Evolutionary conservation across 805 yeast species (phyloP).

Genomic region (Grigorovia yakushimaensis): DNA sequence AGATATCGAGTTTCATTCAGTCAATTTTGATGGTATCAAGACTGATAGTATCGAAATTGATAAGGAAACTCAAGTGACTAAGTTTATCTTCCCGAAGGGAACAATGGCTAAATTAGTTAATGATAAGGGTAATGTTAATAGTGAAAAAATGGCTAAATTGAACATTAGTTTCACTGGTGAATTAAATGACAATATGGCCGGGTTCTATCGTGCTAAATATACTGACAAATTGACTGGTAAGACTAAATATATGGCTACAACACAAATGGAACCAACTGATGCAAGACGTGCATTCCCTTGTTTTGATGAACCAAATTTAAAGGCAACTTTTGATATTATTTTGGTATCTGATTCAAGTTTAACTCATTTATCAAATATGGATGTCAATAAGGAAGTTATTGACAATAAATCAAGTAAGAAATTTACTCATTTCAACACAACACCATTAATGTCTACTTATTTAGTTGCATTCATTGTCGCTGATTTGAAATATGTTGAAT

Average conservation of each 20-base stretch:
- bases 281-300: conserved; percentile 84
- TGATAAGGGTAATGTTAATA: conserved; percentile 15
- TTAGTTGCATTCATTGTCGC: conserved; percentile 77
- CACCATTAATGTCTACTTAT: conserved; percentile 80
- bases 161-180: conserved; percentile 48
- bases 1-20: conserved; percentile 54
- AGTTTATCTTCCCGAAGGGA: conserved; percentile 44
- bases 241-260: conserved; percentile 65
- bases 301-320: conserved; percentile 74
- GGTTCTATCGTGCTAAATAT: conserved; percentile 67
- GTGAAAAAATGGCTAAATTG: conserved; percentile 21
- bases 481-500: conserved; percentile 66
- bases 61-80: conserved; percentile 52
- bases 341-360: conserved; percentile 46
- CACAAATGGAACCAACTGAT: conserved; percentile 83
- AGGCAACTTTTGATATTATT: conserved; percentile 60
- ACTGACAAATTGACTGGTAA: conserved; percentile 45
- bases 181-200: conserved; percentile 72
- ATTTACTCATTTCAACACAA: conserved; percentile 55
- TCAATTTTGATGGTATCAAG: conserved; percentile 30
- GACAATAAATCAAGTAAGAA: conserved; percentile 34
- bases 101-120: conserved; percentile 21
- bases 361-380: conserved; percentile 64
- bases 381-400: conserved; percentile 41
- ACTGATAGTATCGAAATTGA: conserved; percentile 37